Evolutionary conservation across 129 eudicot genomes (phyloP).

Genomic region (Artemisia tridentata): DNA sequence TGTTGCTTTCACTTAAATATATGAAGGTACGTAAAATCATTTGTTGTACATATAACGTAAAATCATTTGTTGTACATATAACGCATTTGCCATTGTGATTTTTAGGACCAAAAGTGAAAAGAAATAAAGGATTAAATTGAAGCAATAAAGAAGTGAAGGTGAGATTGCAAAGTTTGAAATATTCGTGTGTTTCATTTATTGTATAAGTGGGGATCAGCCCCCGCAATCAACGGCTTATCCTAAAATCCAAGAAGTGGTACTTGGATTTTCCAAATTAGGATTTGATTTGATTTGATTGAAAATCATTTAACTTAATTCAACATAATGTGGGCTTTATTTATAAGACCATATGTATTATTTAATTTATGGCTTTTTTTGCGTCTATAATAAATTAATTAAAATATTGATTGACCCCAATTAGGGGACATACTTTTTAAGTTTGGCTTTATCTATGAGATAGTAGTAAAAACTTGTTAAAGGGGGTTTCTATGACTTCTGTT

Average conservation of each 20-base stretch:
- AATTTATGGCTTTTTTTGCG: constrained; percentile 4
- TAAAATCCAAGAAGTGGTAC: constrained; percentile 32
- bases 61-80: no score
- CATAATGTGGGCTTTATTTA: constrained; percentile 14
- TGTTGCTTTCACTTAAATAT: no score
- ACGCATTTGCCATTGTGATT: no score
- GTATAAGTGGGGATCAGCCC: constrained; percentile 26
- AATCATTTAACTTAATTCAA: constrained; percentile 10
- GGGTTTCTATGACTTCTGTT: no score
- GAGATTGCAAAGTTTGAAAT: constrained; percentile 1
- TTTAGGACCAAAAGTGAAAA: not conserved
- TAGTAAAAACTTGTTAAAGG: not conserved
- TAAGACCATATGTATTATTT: not conserved
- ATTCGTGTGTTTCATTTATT: constrained; percentile 19
- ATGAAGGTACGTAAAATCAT: no score
- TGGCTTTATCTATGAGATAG: not conserved
- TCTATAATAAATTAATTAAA: not conserved
- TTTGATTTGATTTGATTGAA: constrained; percentile 33
- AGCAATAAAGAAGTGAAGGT: constrained; percentile 9
- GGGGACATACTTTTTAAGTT: constrained; percentile 21
- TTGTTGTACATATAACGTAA: no score
- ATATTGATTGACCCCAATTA: constrained; percentile 21
- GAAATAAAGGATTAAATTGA: not conserved
- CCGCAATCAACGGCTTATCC: constrained; percentile 37
- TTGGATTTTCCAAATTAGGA: constrained; percentile 25